A percentile compares a stretch with the other conserved stretches of the same genome.
These are phyloP conservation scores for Ceratobasidium sp. DNA, from an alignment of 1,284 basidiomycete genomes.

Conservation along the genomic window DNA sequence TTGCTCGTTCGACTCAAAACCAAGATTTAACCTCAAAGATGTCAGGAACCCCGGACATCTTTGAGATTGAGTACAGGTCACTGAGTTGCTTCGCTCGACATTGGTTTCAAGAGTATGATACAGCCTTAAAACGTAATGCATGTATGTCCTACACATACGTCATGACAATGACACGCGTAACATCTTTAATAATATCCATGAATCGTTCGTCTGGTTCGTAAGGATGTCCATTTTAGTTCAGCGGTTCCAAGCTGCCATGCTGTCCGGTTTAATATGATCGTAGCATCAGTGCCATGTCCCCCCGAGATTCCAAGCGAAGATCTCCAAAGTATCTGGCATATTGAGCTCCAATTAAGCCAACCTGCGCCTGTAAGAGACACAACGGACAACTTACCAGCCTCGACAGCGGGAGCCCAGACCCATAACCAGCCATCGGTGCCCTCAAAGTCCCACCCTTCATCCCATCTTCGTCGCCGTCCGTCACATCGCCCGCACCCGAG, in stretches of 20 bases:
- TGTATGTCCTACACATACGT: neutral
- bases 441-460: constrained; percentile 42
- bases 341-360: neutral
- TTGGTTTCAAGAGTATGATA: neutral
- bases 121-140: neutral
- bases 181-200: neutral
- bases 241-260: constrained; percentile 40
- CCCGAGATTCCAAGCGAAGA: constrained; percentile 33
- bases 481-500: constrained; percentile 32
- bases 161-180: neutral
- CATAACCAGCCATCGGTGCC: constrained; percentile 42
- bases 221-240: neutral
- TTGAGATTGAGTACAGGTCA: neutral
- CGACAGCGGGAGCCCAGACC: constrained; percentile 38
- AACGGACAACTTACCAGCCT: constrained; percentile 34
- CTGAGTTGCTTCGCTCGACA: too few relatives aligned
- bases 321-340: constrained; percentile 45
- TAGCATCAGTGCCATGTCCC: constrained; percentile 38
- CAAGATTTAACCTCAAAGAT: too few relatives aligned
- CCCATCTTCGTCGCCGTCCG: constrained; percentile 37
- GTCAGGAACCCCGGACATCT: too few relatives aligned
- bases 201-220: neutral
- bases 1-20: too few relatives aligned
- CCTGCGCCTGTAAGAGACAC: neutral
- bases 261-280: constrained; percentile 39